Evolutionary conservation across 306 rosid genomes (phyloP), one percentile per base, ranked within the genome.

Genomic region (Lablab purpureus): DNA sequence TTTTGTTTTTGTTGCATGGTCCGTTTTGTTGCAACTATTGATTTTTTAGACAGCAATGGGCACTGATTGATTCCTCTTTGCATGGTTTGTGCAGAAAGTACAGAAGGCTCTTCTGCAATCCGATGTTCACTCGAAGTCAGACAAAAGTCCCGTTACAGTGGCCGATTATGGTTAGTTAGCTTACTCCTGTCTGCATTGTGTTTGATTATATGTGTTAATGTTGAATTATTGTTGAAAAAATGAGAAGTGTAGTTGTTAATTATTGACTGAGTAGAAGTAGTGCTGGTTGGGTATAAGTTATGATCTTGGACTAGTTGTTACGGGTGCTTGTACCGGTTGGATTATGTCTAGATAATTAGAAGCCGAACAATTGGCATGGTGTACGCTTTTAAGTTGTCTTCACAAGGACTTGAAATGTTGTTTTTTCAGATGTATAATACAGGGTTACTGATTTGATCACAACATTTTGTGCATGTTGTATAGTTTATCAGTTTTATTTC

Each of bases 121-220:
- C 15, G 97, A 94, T 60, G 95, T 92, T 36, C 99, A 92, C 65
- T 91, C 99, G 6, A 94, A 92, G 84, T 92, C 95, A 37, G 99
- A 94, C 64, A 89, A 88, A 88, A 92, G 91, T 87, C 99, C 99
- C 1, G 99, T 94, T 49, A 94, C 99, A 0, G 99, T 92, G 41
- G 99, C 99, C 25, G 99, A 94, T 87, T 94, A 92, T 58, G 97
- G 97, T 92, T 46, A 22, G 87, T 80, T 74, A 2, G 51, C 52
- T 25, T 70, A 28, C 77, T 75, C 43, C 55, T 5, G 22, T 36
- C 13, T 7, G 10, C 43, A 2, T 60, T 45, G 60, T 85, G 73
- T 23, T 52, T 28, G 62, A 71, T 27, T 58, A 12, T 67, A 30
- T 10, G 18, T 7, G 22, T 49, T 60, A 10, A 28, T 51, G 12